Percentiles rank a stretch among this genome's conserved stretches.
Evolutionary conservation across 1,284 basidiomycete species (phyloP).

Genomic region (Apiotrichum siamense): DNA sequence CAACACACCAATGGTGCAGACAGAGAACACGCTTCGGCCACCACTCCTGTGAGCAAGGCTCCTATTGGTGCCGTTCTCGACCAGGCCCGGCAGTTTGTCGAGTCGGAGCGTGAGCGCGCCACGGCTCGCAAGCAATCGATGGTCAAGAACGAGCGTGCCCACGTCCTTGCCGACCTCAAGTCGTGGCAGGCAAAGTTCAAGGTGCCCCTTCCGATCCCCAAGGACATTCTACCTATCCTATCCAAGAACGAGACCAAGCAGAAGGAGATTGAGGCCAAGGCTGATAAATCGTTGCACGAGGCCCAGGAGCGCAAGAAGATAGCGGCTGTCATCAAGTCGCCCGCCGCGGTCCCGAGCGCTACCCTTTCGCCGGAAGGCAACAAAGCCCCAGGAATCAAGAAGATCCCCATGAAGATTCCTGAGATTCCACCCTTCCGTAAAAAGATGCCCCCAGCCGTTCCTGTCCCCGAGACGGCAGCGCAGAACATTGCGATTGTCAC

Average conservation of each 20-base stretch:
- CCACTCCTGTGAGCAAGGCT: background rate
- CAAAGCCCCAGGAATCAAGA: conserved; percentile 27
- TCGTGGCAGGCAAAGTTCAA: conserved; percentile 92
- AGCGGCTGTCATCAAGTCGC: conserved; percentile 14
- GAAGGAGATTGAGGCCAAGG: conserved; percentile 70
- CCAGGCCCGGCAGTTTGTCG: conserved; percentile 78
- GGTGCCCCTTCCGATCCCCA: conserved; percentile 88
- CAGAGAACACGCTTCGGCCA: conserved; percentile 6
- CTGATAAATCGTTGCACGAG: conserved; percentile 54
- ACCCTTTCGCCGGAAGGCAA: conserved; percentile 25
- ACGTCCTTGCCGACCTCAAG: conserved; percentile 70
- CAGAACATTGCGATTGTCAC: conserved; percentile 38
- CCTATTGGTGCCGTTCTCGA: conserved; percentile 33
- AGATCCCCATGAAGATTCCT: conserved; percentile 59
- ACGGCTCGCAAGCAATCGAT: conserved; percentile 85
- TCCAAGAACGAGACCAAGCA: conserved; percentile 86
- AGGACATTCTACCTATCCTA: conserved; percentile 85
- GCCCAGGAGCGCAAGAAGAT: conserved; percentile 56
- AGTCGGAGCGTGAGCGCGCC: conserved; percentile 76
- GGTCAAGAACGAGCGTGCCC: conserved; percentile 67
- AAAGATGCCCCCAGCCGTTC: conserved; percentile 28
- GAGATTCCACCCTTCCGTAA: conserved; percentile 82
- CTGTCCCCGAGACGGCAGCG: conserved; percentile 35
- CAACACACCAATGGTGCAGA: conserved; percentile 13
- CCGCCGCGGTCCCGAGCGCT: conserved; percentile 11